Conservation (phyloP, 2,329 filamentous ascomycete genomes). For the Tricladium varicosporioides region DNA sequence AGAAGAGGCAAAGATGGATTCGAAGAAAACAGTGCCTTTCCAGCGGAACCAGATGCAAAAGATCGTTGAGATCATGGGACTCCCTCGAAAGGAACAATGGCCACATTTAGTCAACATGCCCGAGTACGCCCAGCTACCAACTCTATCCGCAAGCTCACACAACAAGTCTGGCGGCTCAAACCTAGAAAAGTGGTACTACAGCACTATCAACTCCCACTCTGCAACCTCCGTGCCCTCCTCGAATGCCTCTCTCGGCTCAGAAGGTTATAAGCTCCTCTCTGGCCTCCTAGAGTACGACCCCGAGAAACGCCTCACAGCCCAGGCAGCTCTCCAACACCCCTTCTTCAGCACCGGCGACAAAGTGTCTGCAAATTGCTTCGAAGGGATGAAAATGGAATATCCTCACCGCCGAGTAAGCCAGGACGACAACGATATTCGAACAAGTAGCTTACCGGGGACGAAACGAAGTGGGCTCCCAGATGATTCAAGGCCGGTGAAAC, state of each 20-base stretch:
- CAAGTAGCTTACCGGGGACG: constrained; percentile 82
- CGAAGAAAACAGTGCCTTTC: constrained; percentile 95
- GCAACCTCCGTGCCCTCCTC: constrained; percentile 47
- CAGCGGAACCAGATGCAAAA: constrained; percentile 99
- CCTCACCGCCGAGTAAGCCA: constrained; percentile 86
- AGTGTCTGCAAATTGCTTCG: constrained; percentile 82
- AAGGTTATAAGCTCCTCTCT: constrained; percentile 80
- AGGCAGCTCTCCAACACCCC: constrained; percentile 82
- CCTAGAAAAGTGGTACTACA: constrained; percentile 80
- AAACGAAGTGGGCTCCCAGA: constrained; percentile 86
- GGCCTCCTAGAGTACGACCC: constrained; percentile 92
- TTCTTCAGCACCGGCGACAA: constrained; percentile 75
- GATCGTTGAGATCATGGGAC: constrained; percentile 93
- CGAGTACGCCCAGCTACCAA: constrained; percentile 71
- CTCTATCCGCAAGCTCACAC: constrained; percentile 50
- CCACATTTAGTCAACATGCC: constrained; percentile 81
- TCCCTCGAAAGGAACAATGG: constrained; percentile 88
- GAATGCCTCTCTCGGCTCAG: constrained; percentile 58
- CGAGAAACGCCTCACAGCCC: constrained; percentile 80
- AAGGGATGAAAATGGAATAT: constrained; percentile 84
- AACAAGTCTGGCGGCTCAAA: constrained; percentile 35
- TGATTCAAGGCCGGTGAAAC: constrained; percentile 64
- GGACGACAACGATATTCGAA: constrained; percentile 95
- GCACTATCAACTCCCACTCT: constrained; percentile 60
- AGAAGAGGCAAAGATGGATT: constrained; percentile 98